Conservation (phyloP, 1,284 basidiomycete species). For the Violaceomyces palustris region DNA sequence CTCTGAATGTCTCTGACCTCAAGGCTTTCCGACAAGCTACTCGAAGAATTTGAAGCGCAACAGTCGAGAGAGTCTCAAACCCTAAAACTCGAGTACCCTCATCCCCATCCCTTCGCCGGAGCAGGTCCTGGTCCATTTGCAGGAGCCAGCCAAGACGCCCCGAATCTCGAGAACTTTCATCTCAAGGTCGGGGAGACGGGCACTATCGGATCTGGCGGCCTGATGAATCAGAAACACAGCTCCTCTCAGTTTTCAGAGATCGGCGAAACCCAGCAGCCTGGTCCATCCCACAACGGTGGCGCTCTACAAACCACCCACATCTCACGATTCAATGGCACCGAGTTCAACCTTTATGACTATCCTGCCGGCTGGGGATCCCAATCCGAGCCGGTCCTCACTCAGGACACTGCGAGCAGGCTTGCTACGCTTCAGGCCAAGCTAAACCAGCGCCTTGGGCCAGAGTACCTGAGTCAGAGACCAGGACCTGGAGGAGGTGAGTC, state of each 20-base stretch:
- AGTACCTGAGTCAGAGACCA: conserved; percentile 81
- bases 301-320: conserved; percentile 2
- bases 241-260: conserved; percentile 12
- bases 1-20: too few species aligned
- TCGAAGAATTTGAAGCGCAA: conserved; percentile 23
- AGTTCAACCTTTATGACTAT: conserved; percentile 25
- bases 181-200: background rate
- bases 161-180: background rate
- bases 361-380: conserved; percentile 31
- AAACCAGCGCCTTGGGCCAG: conserved; percentile 82
- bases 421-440: conserved; percentile 75
- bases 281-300: background rate
- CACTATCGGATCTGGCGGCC: background rate
- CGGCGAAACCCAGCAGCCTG: conserved; percentile 1
- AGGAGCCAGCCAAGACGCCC: conserved; percentile 2
- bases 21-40: conserved; percentile 26
- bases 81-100: conserved; percentile 5
- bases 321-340: too few species aligned
- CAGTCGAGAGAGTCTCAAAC: conserved; percentile 1
- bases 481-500: conserved; percentile 64
- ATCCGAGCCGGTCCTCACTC: conserved; percentile 9
- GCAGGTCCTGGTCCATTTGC: conserved; percentile 15
- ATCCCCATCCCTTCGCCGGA: conserved; percentile 20
- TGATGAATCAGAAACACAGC: conserved; percentile 8
- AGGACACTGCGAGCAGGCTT: conserved; percentile 53